A percentile compares a stretch with the other conserved stretches of the same genome.
Evolutionary conservation across 2,329 filamentous ascomycete genomes (phyloP).

Genomic region (Xylaria polymorpha): DNA sequence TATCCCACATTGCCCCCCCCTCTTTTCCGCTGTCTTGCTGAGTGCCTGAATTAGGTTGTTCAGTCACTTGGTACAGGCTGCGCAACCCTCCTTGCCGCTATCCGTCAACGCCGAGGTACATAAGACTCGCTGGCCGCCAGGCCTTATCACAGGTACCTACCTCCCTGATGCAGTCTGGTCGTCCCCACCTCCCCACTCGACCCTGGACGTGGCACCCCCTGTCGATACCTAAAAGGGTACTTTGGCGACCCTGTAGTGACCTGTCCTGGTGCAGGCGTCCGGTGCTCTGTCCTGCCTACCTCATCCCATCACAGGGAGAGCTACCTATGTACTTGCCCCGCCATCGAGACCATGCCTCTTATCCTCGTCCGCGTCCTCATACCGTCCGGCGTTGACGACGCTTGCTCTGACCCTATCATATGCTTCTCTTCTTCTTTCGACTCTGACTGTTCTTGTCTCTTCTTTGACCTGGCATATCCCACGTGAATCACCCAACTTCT

Average conservation of each 20-base stretch:
- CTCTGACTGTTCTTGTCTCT: slow-evolving; percentile 28
- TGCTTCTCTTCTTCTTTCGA: slow-evolving; percentile 20
- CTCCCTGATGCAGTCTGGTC: neutral
- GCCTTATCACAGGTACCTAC: slow-evolving; percentile 28
- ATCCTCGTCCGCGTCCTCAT: slow-evolving; percentile 25
- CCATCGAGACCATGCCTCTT: slow-evolving; percentile 16
- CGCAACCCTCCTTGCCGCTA: slow-evolving; percentile 24
- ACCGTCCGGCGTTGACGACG: slow-evolving; percentile 37
- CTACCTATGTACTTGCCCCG: slow-evolving; percentile 33
- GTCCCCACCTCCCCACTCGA: slow-evolving; percentile 25
- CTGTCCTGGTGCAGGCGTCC: slow-evolving; percentile 35
- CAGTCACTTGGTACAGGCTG: slow-evolving; percentile 31
- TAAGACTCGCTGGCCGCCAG: slow-evolving; percentile 6
- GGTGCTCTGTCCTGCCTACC: slow-evolving; percentile 33
- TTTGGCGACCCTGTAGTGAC: slow-evolving; percentile 31
- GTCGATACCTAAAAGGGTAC: slow-evolving; percentile 31
- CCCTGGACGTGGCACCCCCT: slow-evolving; percentile 26
- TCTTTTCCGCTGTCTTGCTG: neutral
- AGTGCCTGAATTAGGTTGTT: slow-evolving; percentile 11
- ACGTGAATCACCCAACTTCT: slow-evolving; percentile 37
- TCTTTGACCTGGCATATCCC: slow-evolving; percentile 29
- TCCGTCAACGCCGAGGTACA: slow-evolving; percentile 19
- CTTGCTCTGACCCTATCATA: slow-evolving; percentile 35
- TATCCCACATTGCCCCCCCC: slow-evolving; percentile 30
- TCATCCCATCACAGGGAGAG: slow-evolving; percentile 23